Percentiles rank a stretch among this genome's conserved stretches.
Evolutionary conservation across 805 yeast species (phyloP).

Genomic region (Brettanomyces sp.): DNA sequence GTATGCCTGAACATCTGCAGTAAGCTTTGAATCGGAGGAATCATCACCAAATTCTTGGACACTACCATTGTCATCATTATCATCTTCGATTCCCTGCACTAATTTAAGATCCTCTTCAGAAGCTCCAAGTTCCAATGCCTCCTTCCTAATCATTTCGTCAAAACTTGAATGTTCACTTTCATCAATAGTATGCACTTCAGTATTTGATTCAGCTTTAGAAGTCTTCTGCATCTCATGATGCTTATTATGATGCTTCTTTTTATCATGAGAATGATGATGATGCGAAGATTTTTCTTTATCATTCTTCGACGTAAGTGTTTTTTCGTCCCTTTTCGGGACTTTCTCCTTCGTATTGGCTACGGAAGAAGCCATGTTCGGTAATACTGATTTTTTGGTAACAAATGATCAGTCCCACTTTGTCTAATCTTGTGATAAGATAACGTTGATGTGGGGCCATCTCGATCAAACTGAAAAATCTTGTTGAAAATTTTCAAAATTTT

Average conservation of each 20-base stretch:
- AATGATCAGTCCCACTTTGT: no score
- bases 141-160: constrained; percentile 41
- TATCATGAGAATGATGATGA: neutral
- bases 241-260: neutral
- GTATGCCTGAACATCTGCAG: constrained; percentile 48
- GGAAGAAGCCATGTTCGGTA: no score
- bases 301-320: no score
- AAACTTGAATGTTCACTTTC: neutral
- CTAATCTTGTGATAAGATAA: no score
- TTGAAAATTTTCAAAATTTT: no score
- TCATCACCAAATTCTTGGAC: constrained; percentile 42
- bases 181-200: neutral
- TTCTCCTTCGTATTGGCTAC: no score
- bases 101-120: constrained; percentile 71
- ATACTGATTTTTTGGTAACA: no score
- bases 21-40: constrained; percentile 33
- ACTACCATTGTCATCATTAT: constrained; percentile 33
- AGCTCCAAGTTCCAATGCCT: constrained; percentile 78
- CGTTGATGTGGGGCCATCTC: no score
- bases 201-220: no score
- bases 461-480: no score
- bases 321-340: no score
- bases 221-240: neutral
- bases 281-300: neutral
- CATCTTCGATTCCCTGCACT: constrained; percentile 38